phyloP scores from a whole-genome alignment of 768 basidiomycete genomes.

The Pleurotus tuoliensis region DNA sequence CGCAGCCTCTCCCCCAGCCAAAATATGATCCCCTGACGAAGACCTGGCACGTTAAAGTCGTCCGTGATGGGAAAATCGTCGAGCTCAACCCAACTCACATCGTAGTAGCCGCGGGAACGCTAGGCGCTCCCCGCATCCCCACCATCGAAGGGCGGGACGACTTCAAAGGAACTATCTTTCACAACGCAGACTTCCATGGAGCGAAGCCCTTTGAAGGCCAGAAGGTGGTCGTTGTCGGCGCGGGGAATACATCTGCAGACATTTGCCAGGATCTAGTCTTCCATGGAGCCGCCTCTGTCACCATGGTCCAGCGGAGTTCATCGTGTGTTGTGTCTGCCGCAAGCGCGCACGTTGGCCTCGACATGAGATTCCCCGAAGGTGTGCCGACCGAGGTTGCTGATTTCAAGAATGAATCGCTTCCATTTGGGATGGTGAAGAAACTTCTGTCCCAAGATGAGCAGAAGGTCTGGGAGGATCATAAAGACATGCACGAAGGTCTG shows the following conservation, averaged over 20 bases:
- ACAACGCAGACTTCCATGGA: slow-evolving; percentile 27
- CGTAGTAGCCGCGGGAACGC: slow-evolving; percentile 32
- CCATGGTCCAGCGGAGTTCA: slow-evolving; percentile 39
- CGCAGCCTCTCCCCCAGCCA: slow-evolving; percentile 26
- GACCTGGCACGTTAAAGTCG: slow-evolving; percentile 31
- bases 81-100: slow-evolving; percentile 34
- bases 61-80: slow-evolving; percentile 21
- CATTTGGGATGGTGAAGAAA: slow-evolving; percentile 20
- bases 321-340: slow-evolving; percentile 25
- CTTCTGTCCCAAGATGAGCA: slow-evolving; percentile 14
- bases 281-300: slow-evolving; percentile 28
- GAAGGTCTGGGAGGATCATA: slow-evolving; percentile 23
- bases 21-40: slow-evolving; percentile 26
- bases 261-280: slow-evolving; percentile 32
- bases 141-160: slow-evolving; percentile 15
- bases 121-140: slow-evolving; percentile 31
- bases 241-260: slow-evolving; percentile 35
- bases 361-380: slow-evolving; percentile 15
- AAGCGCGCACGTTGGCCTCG: slow-evolving; percentile 1
- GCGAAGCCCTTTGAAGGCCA: slow-evolving; percentile 26
- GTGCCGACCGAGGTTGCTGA: slow-evolving; percentile 19
- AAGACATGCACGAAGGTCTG: slow-evolving; percentile 30
- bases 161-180: slow-evolving; percentile 29
- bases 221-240: slow-evolving; percentile 35
- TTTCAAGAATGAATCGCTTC: slow-evolving; percentile 20